Evolutionary conservation across 2,329 filamentous ascomycete species (phyloP).

Genomic region (Stagonosporopsis tanaceti): DNA sequence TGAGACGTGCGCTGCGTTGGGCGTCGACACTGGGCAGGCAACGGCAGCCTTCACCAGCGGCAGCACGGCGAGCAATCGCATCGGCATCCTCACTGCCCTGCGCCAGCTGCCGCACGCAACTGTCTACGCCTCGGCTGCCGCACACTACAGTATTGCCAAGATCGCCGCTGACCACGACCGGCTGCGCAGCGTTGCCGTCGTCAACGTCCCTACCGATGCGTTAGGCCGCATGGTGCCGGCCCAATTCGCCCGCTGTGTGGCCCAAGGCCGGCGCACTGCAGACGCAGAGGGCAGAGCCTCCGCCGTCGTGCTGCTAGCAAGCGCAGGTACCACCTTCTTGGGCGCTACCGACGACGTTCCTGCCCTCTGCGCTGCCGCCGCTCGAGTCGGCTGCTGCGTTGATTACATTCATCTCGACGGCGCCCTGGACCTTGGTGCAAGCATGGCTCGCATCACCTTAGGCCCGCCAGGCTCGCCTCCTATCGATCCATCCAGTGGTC

Average conservation of each 20-base stretch:
- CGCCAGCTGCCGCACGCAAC: not conserved
- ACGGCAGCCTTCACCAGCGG: conserved; percentile 1
- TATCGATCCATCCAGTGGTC: not conserved
- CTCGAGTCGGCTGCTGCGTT: not conserved
- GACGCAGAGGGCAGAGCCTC: not conserved
- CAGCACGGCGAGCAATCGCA: not conserved
- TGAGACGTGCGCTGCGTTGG: not conserved
- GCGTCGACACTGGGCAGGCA: not conserved
- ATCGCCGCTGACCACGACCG: not conserved
- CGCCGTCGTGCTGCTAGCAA: not conserved
- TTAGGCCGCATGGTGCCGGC: not conserved
- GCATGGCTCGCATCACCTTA: not conserved
- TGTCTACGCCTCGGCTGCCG: not conserved
- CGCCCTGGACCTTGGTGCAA: not conserved
- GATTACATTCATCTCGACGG: not conserved
- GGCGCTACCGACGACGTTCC: not conserved
- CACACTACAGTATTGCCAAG: not conserved
- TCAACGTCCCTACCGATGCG: not conserved
- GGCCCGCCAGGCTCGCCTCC: not conserved
- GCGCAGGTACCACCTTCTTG: not conserved
- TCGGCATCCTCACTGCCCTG: not conserved
- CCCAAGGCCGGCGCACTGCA: not conserved
- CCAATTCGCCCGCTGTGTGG: not conserved
- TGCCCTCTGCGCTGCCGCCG: not conserved
- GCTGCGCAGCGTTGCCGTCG: not conserved